phyloP scores from a whole-genome alignment of 805 yeast genomes.

The Grigorovia yakushimaensis region DNA sequence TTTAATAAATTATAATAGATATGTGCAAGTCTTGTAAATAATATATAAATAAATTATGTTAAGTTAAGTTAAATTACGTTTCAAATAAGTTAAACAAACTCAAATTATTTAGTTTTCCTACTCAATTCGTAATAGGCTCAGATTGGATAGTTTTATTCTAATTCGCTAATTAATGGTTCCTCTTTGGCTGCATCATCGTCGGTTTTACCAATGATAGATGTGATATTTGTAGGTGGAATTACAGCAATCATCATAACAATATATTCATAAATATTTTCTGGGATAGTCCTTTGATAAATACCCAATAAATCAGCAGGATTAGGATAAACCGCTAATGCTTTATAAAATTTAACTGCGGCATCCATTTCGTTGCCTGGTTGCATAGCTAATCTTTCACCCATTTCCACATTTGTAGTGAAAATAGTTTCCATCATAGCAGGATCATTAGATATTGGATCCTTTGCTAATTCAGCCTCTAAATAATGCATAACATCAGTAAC shows the following conservation, averaged over 20 bases:
- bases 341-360: constrained; percentile 86
- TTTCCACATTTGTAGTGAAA: constrained; percentile 74
- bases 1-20: no score
- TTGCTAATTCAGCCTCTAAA: constrained; percentile 52
- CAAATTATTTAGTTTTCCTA: no score
- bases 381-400: constrained; percentile 73
- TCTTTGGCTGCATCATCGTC: constrained; percentile 6
- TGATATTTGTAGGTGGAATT: constrained; percentile 76
- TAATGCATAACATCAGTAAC: constrained; percentile 51
- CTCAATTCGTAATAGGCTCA: neutral
- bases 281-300: constrained; percentile 82
- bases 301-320: constrained; percentile 86
- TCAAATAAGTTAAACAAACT: no score
- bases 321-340: constrained; percentile 88
- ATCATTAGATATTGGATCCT: constrained; percentile 68
- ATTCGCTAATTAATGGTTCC: constrained; percentile 7
- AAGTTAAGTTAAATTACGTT: no score
- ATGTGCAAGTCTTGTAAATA: neutral
- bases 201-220: constrained; percentile 44
- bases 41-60: no score
- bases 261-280: constrained; percentile 71
- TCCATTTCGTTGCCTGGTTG: constrained; percentile 60
- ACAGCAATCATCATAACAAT: constrained; percentile 84
- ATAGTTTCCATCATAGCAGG: constrained; percentile 60
- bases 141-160: neutral